Conservation (phyloP, 495 filamentous ascomycete species). For the Saxispiralis lemnorum region DNA sequence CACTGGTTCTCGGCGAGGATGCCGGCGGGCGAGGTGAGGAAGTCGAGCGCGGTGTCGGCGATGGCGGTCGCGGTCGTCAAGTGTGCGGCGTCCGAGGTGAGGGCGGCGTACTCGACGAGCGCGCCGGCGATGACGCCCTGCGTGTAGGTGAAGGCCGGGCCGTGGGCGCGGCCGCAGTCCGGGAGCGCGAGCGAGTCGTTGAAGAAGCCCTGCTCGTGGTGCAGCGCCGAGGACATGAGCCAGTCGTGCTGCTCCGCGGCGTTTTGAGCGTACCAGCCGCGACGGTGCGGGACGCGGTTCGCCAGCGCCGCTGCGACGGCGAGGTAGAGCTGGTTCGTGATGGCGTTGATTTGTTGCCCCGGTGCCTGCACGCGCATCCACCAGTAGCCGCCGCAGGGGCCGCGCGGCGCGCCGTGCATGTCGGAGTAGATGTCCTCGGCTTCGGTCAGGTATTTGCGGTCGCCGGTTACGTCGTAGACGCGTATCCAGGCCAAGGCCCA, state of each 20-base stretch:
- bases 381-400: constrained; percentile 45
- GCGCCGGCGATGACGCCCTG: constrained; percentile 63
- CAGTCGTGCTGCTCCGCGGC: constrained; percentile 46
- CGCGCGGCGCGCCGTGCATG: constrained; percentile 26
- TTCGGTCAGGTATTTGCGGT: constrained; percentile 23
- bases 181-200: constrained; percentile 47
- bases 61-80: constrained; percentile 40
- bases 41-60: constrained; percentile 41
- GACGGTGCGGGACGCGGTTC: constrained; percentile 35
- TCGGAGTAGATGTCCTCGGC: constrained; percentile 43
- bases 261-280: constrained; percentile 36
- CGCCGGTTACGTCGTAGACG: constrained; percentile 19
- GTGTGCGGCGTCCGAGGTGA: constrained; percentile 34
- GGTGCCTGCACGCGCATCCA: constrained; percentile 27
- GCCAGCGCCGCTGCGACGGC: constrained; percentile 54
- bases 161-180: constrained; percentile 32
- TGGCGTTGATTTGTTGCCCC: constrained; percentile 39
- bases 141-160: constrained; percentile 57
- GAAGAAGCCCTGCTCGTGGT: constrained; percentile 46
- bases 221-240: constrained; percentile 48
- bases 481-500: constrained; percentile 20
- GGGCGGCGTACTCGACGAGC: constrained; percentile 46
- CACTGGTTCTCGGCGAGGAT: constrained; percentile 40
- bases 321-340: constrained; percentile 61
- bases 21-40: constrained; percentile 37